Conservation (phyloP, 2,329 filamentous ascomycete genomes). For the Phyllosticta citriasiana region DNA sequence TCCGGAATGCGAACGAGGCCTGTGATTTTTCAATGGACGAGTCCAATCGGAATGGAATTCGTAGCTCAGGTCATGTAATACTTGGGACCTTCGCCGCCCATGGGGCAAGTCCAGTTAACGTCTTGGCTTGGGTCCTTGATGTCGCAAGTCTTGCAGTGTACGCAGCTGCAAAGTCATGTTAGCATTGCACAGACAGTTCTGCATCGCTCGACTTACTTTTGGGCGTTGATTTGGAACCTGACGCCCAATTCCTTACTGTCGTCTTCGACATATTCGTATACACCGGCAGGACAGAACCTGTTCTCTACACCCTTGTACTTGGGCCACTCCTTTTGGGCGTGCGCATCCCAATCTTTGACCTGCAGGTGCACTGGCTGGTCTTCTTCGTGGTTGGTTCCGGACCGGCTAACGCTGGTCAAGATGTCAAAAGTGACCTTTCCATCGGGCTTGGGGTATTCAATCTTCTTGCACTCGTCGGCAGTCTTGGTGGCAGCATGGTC, state of each 20-base stretch:
- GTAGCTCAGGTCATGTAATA: slow-evolving; percentile 48
- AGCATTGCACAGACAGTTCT: slow-evolving; percentile 1
- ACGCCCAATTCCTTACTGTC: slow-evolving; percentile 76
- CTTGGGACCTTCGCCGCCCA: slow-evolving; percentile 71
- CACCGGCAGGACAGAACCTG: slow-evolving; percentile 90
- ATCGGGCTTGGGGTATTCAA: slow-evolving; percentile 95
- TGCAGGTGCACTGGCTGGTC: slow-evolving; percentile 95
- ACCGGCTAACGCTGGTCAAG: slow-evolving; percentile 85
- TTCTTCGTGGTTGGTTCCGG: slow-evolving; percentile 96
- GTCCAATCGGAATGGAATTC: neutral
- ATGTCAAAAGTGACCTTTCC: slow-evolving; percentile 94
- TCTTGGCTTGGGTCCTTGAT: slow-evolving; percentile 97
- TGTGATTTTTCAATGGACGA: neutral
- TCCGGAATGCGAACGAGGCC: neutral
- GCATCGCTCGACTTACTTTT: slow-evolving; percentile 63
- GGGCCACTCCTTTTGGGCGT: slow-evolving; percentile 74
- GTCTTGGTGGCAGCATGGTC: slow-evolving; percentile 72
- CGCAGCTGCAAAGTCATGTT: slow-evolving; percentile 55
- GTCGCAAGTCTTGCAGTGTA: slow-evolving; percentile 99
- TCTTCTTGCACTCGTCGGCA: slow-evolving; percentile 73
- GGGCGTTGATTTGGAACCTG: slow-evolving; percentile 92
- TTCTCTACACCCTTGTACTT: slow-evolving; percentile 89
- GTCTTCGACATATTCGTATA: slow-evolving; percentile 98
- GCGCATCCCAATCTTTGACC: slow-evolving; percentile 89
- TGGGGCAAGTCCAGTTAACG: slow-evolving; percentile 84